Conservation (phyloP, 768 basidiomycete species). For the Leccinum boreale region DNA sequence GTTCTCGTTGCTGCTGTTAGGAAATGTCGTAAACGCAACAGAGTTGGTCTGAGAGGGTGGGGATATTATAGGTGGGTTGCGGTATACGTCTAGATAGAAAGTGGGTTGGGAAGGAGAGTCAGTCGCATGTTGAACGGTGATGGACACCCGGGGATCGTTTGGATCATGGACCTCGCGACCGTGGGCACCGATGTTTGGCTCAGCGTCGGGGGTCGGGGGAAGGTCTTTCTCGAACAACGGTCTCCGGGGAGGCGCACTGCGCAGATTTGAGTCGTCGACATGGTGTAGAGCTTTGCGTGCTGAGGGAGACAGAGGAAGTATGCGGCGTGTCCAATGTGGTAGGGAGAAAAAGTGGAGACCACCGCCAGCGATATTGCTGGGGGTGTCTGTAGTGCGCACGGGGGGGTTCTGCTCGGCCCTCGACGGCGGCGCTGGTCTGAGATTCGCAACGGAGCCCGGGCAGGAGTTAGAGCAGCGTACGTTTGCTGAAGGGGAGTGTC, state of each 20-base stretch:
- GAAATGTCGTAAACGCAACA: slow-evolving; percentile 38
- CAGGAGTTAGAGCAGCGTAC: slow-evolving; percentile 20
- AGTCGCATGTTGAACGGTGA: slow-evolving; percentile 17
- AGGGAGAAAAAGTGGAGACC: slow-evolving; percentile 58
- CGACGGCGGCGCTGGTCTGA: slow-evolving; percentile 32
- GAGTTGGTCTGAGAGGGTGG: slow-evolving; percentile 48
- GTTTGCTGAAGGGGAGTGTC: slow-evolving; percentile 30
- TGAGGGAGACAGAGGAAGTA: slow-evolving; percentile 28
- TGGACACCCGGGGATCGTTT: slow-evolving; percentile 12
- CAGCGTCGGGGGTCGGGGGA: slow-evolving; percentile 39
- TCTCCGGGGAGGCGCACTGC: slow-evolving; percentile 9
- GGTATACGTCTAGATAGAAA: slow-evolving; percentile 57
- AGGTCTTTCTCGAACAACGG: slow-evolving; percentile 43
- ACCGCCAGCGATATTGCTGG: slow-evolving; percentile 36
- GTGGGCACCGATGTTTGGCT: neutral
- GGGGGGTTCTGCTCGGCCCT: slow-evolving; percentile 46
- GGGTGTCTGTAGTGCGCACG: slow-evolving; percentile 42
- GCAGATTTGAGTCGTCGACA: slow-evolving; percentile 22
- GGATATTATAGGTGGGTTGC: slow-evolving; percentile 43
- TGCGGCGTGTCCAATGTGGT: slow-evolving; percentile 61
- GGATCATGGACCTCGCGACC: neutral
- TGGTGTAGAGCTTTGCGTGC: slow-evolving; percentile 25
- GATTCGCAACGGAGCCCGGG: slow-evolving; percentile 30
- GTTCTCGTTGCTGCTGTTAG: slow-evolving; percentile 12
- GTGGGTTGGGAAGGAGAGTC: slow-evolving; percentile 49